Conservation (phyloP, 331 rosid genomes). For the Phaseolus coccineus region DNA sequence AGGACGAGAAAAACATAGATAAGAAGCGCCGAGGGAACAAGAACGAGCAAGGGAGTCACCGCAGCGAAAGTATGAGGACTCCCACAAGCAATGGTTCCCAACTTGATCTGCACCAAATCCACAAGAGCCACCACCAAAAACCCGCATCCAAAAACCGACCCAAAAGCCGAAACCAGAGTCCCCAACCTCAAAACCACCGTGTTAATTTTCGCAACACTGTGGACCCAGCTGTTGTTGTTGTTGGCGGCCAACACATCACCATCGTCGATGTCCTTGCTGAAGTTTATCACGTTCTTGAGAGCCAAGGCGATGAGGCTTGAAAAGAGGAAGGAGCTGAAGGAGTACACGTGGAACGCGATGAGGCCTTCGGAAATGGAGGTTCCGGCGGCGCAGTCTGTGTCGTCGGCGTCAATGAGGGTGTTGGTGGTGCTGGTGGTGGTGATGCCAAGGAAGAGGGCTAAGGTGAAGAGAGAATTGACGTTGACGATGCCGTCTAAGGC, state of each 20-base stretch:
- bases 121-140: slow-evolving; percentile 85
- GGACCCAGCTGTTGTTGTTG: background rate
- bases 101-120: slow-evolving; percentile 78
- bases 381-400: slow-evolving; percentile 55
- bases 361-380: slow-evolving; percentile 57
- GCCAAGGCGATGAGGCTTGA: slow-evolving; percentile 87
- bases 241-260: background rate
- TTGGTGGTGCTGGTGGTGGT: slow-evolving; percentile 50
- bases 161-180: slow-evolving; percentile 68
- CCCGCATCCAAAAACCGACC: slow-evolving; percentile 83
- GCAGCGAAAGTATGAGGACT: slow-evolving; percentile 67
- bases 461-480: slow-evolving; percentile 86
- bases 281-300: slow-evolving; percentile 73
- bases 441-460: slow-evolving; percentile 87
- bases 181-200: slow-evolving; percentile 62
- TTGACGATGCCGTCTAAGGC: slow-evolving; percentile 88
- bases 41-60: slow-evolving; percentile 69
- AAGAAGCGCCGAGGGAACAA: slow-evolving; percentile 73
- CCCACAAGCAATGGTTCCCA: slow-evolving; percentile 78
- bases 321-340: slow-evolving; percentile 93
- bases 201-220: slow-evolving; percentile 53
- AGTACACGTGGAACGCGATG: slow-evolving; percentile 72
- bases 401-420: slow-evolving; percentile 45
- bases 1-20: slow-evolving; percentile 73
- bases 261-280: slow-evolving; percentile 25